A percentile compares a stretch with the other conserved stretches of the same genome.
phyloP scores from a whole-genome alignment of 345 rosid species.

The Aquilaria malaccensis region DNA sequence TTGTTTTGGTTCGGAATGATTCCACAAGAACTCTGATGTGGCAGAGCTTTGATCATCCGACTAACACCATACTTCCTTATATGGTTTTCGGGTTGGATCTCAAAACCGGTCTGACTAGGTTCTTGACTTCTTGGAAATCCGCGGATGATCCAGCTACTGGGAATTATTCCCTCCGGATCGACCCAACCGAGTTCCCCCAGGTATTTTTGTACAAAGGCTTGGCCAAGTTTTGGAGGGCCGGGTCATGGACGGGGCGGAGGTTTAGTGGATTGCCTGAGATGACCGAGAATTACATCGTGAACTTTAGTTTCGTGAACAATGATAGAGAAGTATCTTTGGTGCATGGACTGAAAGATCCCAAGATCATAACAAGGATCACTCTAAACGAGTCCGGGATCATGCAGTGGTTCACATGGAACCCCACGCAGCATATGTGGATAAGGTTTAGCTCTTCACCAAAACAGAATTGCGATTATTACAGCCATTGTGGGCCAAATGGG shows the following conservation, averaged over 20 bases:
- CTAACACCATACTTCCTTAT: constrained; percentile 46
- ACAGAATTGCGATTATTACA: constrained; percentile 56
- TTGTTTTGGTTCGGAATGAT: constrained; percentile 33
- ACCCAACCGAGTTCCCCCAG: constrained; percentile 44
- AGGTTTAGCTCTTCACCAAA: constrained; percentile 37
- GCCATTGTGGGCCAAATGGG: constrained; percentile 47
- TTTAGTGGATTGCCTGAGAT: constrained; percentile 70
- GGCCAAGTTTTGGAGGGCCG: constrained; percentile 35
- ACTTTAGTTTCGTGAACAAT: constrained; percentile 18
- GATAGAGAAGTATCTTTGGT: constrained; percentile 26
- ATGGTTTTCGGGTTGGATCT: constrained; percentile 60
- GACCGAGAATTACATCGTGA: constrained; percentile 28
- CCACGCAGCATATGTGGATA: constrained; percentile 31
- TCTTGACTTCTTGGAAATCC: constrained; percentile 48
- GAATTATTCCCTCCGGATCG: constrained; percentile 28
- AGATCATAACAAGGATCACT: constrained; percentile 38
- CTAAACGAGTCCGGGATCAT: constrained; percentile 41
- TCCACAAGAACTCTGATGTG: constrained; percentile 23
- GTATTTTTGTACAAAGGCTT: constrained; percentile 32
- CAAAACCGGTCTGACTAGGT: constrained; percentile 22
- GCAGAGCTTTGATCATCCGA: constrained; percentile 74
- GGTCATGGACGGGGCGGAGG: constrained; percentile 54
- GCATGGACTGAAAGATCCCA: constrained; percentile 23
- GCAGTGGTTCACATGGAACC: constrained; percentile 47
- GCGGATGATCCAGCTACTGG: constrained; percentile 44